Percentiles rank a stretch among this genome's conserved stretches.
Evolutionary conservation across 169 alveolate species (phyloP).

Genomic region (Pseudocohnilembus persalinus): DNA sequence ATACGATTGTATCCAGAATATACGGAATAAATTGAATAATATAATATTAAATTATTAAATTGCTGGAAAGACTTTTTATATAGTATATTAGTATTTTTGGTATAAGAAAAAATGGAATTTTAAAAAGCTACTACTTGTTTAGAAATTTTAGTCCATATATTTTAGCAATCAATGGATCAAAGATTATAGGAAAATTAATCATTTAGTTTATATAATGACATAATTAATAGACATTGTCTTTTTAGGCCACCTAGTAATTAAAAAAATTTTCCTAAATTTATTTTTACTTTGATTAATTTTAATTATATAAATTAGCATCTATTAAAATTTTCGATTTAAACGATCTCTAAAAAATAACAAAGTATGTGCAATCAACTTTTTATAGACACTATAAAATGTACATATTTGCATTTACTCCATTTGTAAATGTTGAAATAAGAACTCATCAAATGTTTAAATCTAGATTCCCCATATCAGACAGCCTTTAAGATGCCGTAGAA

Average conservation of each 20-base stretch:
- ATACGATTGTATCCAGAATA: not conserved
- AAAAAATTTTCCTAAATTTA: too few relatives aligned
- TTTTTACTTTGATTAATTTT: too few relatives aligned
- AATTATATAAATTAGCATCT: not conserved
- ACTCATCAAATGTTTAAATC: constrained; percentile 29
- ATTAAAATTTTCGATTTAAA: not conserved
- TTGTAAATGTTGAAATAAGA: constrained; percentile 12
- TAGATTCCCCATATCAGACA: constrained; percentile 12
- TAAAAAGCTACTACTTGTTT: not conserved
- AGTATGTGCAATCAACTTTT: not conserved
- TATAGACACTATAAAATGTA: constrained; percentile 22
- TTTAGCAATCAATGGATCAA: not conserved
- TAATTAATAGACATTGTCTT: constrained; percentile 9
- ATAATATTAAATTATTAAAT: not conserved
- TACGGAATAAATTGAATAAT: not conserved
- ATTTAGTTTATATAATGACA: not conserved
- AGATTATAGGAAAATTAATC: not conserved
- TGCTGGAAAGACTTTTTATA: constrained; percentile 1
- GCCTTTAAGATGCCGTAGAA: not conserved
- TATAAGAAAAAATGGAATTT: not conserved
- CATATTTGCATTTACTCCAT: constrained; percentile 19
- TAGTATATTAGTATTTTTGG: not conserved
- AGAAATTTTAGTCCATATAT: constrained; percentile 6
- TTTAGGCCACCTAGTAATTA: constrained; percentile 12
- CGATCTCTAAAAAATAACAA: constrained; percentile 2